phyloP scores from a whole-genome alignment of 2,329 filamentous ascomycete species.

The Talaromyces atroroseus region DNA sequence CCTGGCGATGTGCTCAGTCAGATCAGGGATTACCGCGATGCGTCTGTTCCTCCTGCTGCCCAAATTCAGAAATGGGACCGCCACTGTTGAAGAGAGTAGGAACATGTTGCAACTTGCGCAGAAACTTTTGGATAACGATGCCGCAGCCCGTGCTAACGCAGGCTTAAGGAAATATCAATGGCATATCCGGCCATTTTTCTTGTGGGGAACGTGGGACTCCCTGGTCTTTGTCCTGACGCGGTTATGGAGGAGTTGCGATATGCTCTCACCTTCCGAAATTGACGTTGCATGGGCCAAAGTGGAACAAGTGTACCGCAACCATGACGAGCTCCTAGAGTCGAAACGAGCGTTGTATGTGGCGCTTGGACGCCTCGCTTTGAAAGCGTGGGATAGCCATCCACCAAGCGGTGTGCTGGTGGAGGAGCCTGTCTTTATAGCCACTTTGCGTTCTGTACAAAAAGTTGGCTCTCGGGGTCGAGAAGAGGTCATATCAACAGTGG shows the following conservation, averaged over 20 bases:
- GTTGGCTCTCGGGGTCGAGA: no score
- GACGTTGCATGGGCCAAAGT: not conserved
- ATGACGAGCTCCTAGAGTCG: constrained; percentile 22
- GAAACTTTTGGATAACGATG: constrained; percentile 35
- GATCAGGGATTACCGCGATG: constrained; percentile 39
- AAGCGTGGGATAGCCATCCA: constrained; percentile 25
- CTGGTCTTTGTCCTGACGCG: constrained; percentile 28
- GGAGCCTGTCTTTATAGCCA: not conserved
- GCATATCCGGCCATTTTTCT: constrained; percentile 30
- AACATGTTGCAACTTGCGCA: constrained; percentile 29
- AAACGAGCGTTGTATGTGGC: constrained; percentile 25
- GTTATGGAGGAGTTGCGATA: constrained; percentile 19
- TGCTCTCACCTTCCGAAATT: constrained; percentile 14
- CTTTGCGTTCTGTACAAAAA: no score
- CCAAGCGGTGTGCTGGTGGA: no score
- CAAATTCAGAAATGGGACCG: constrained; percentile 21
- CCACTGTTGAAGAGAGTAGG: constrained; percentile 17
- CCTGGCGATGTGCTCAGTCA: constrained; percentile 39
- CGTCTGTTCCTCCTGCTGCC: constrained; percentile 23
- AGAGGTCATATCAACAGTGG: no score
- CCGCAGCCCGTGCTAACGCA: constrained; percentile 22
- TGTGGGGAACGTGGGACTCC: constrained; percentile 31
- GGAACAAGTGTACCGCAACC: not conserved
- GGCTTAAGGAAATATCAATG: constrained; percentile 25
- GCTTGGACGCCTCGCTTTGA: constrained; percentile 27